Evolutionary conservation across 441 rosid genomes (phyloP).

Genomic region (Daphne laureola): DNA sequence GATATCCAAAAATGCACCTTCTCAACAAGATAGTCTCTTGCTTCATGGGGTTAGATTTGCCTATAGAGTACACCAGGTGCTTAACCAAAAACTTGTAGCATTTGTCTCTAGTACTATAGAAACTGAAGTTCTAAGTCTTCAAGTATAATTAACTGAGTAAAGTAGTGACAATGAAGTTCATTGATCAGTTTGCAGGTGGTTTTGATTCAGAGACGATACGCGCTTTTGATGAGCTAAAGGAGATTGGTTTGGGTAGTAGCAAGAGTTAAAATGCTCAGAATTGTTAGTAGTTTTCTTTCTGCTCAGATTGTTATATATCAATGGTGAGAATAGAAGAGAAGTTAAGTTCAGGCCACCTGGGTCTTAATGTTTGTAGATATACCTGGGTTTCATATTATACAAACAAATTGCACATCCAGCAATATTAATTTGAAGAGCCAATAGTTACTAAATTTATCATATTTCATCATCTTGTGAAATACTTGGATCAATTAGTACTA

Average conservation of each 20-base stretch:
- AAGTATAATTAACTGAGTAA: not conserved
- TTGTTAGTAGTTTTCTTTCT: too few species aligned
- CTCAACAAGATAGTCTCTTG: conserved; percentile 31
- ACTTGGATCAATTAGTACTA: too few species aligned
- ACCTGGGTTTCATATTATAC: too few species aligned
- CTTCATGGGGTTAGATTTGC: conserved; percentile 62
- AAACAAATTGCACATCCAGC: too few species aligned
- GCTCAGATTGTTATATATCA: too few species aligned
- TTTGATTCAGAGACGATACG: conserved; percentile 42
- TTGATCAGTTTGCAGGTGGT: conserved; percentile 66
- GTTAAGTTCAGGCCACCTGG: too few species aligned
- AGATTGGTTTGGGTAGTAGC: conserved; percentile 16
- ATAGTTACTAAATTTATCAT: too few species aligned
- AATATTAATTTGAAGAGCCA: too few species aligned
- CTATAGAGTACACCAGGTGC: conserved; percentile 56
- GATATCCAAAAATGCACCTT: conserved; percentile 17
- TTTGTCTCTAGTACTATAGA: not conserved
- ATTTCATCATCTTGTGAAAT: too few species aligned
- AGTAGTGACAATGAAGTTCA: conserved; percentile 11
- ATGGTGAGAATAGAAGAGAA: too few species aligned
- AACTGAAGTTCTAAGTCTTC: not conserved
- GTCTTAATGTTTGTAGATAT: too few species aligned
- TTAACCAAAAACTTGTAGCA: not conserved
- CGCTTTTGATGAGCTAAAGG: conserved; percentile 49
- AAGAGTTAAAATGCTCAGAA: conserved; percentile 3